A percentile compares a stretch with the other conserved stretches of the same genome.
These are phyloP conservation scores for peach (Prunus persica) DNA, from an alignment of 306 rosid species.

Conservation along the genomic window DNA sequence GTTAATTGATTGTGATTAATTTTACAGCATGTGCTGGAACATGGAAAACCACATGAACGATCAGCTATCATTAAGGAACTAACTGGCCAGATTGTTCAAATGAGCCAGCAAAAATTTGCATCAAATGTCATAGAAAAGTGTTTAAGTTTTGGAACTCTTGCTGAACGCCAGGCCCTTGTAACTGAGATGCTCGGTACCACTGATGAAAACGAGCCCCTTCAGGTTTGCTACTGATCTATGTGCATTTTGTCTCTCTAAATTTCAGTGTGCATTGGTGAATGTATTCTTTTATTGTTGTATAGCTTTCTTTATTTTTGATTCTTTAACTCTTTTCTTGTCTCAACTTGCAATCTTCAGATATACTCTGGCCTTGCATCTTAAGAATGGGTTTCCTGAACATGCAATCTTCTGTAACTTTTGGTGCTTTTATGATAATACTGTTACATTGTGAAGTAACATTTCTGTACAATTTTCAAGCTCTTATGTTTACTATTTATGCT, in stretches of 20 bases:
- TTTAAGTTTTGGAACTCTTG: conserved; percentile 68
- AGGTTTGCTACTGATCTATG: conserved; percentile 45
- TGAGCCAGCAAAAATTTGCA: conserved; percentile 99
- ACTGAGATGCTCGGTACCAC: conserved; percentile 93
- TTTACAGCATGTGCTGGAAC: conserved; percentile 82
- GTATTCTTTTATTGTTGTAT: neutral
- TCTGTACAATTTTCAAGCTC: neutral
- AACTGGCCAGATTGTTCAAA: conserved; percentile 82
- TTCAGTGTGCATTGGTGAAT: neutral
- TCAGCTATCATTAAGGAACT: conserved; percentile 74
- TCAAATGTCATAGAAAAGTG: conserved; percentile 92
- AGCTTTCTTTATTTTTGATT: neutral
- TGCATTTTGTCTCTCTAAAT: conserved; percentile 6
- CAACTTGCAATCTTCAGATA: neutral
- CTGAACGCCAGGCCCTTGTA: conserved; percentile 76
- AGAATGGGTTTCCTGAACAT: neutral
- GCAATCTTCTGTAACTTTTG: neutral
- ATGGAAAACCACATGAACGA: conserved; percentile 83
- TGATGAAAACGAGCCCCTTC: conserved; percentile 96
- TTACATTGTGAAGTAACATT: neutral
- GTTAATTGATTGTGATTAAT: conserved; percentile 3
- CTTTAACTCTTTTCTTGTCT: neutral
- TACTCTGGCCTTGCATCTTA: neutral
- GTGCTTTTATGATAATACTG: neutral
- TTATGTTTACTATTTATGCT: neutral